Evolutionary conservation across 2,329 filamentous ascomycete genomes (phyloP), one percentile per base, ranked within the genome.

Genomic region (Phialemonium atrogriseum): DNA sequence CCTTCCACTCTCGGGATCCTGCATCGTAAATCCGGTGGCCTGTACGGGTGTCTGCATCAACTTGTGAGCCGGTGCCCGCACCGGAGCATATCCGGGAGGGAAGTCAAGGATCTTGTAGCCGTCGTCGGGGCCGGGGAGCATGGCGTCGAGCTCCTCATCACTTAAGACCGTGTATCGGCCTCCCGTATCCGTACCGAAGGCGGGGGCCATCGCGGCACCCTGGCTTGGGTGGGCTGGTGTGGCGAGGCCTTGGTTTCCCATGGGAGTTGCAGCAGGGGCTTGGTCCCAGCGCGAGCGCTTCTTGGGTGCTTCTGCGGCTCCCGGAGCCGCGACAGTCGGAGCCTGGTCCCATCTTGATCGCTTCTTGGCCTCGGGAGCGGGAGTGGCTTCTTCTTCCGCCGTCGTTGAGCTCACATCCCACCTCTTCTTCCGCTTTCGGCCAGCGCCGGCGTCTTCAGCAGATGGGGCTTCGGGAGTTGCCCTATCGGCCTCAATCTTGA

Each of bases 1-100:
- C 42, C 86, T 76, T 37, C 79, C 77, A 51, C 84, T 87, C 45
- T 93, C 87, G 7, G 87, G 84, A 45, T 98, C 87, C 54, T 96
- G 91, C 77, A 95, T 94, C 80, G 94, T 91, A 62, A 96, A 98
- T 3, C 91, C 91, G 24, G 73, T 76, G 15, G 83, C 68, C n/a
- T 84, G 76, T 10, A 78, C 70, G 23, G 85, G 78, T 10, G 86
- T 83, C 23, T 78, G 71, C 61, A 79, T 77, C 25, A 85, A 60
- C 52, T 84, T 84, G 54, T 87, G 77, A 21, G 86, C 71, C 30
- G 84, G 76, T 20, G 82, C 79, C 33, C 84, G 77, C 16, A 86
- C 74, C 5, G 88, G 87, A 27, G 84, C 86, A 52, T 96, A 98
- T 20, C 91, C 91, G 5, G 88, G 84, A 19, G 91, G 91, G 11